These are phyloP conservation scores for Aureobasidium zeae DNA, from an alignment of 2,329 filamentous ascomycete genomes.

Conservation along the genomic window DNA sequence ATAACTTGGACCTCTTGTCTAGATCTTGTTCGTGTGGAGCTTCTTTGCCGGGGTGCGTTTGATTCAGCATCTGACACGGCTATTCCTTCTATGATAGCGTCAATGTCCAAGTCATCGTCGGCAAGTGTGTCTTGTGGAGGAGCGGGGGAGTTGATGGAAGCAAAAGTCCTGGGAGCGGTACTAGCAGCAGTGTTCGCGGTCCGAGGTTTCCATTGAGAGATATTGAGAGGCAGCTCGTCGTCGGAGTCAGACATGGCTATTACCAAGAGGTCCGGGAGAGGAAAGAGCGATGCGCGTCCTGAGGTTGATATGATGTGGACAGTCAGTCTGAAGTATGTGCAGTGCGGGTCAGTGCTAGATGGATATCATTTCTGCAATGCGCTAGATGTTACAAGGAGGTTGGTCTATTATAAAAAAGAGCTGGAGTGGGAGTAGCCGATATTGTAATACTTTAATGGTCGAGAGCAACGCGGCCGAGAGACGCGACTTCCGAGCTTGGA, in stretches of 20 bases:
- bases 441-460: too few species aligned
- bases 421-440: too few species aligned
- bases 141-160: conserved; percentile 4
- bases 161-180: conserved; percentile 4
- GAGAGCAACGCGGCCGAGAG: conserved; percentile 6
- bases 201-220: conserved; percentile 23
- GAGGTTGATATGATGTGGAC: too few species aligned
- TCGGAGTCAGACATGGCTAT: conserved; percentile 21
- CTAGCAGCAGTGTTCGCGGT: neutral
- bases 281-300: too few species aligned
- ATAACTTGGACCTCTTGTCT: neutral
- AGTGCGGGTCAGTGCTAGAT: too few species aligned
- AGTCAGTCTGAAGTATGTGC: too few species aligned
- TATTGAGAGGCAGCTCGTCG: conserved; percentile 23
- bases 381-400: too few species aligned
- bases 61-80: neutral
- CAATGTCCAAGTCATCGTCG: conserved; percentile 9
- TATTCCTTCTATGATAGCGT: conserved; percentile 6
- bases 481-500: conserved; percentile 9
- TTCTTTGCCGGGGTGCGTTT: neutral
- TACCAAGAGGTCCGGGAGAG: too few species aligned
- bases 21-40: neutral
- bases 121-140: neutral
- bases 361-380: too few species aligned
- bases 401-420: too few species aligned